Percentiles rank a stretch among this genome's conserved stretches.
Evolutionary conservation across 805 yeast genomes (phyloP).

Genomic region (Torulaspora quercuum): DNA sequence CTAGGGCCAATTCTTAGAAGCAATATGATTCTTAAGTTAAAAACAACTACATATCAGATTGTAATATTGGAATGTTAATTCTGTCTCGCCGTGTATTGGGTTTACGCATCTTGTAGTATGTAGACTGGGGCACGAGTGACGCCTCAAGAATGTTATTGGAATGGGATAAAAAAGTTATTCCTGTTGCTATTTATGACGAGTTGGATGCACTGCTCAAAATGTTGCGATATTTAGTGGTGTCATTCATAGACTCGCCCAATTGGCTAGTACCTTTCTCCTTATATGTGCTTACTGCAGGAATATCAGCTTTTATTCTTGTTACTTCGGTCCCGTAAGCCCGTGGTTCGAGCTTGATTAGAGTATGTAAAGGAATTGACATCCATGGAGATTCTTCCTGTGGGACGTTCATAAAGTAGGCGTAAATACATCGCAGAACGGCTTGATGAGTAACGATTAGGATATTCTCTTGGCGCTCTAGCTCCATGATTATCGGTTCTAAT

Average conservation of each 20-base stretch:
- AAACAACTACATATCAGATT: too few relatives aligned
- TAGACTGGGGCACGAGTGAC: too few relatives aligned
- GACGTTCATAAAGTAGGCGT: conserved; percentile 97
- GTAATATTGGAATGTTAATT: too few relatives aligned
- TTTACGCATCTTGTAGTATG: too few relatives aligned
- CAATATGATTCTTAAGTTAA: too few relatives aligned
- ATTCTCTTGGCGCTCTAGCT: conserved; percentile 93
- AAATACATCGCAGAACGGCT: conserved; percentile 92
- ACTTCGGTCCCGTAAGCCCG: conserved; percentile 87
- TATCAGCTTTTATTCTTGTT: conserved; percentile 87
- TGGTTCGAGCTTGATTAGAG: conserved; percentile 91
- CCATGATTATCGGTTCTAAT: conserved; percentile 97
- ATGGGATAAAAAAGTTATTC: not conserved
- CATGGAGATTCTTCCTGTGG: conserved; percentile 97
- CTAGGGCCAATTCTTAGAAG: too few relatives aligned
- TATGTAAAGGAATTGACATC: conserved; percentile 98
- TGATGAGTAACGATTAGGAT: conserved; percentile 95
- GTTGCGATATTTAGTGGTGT: conserved; percentile 20
- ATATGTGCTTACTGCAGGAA: conserved; percentile 96
- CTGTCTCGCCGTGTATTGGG: too few relatives aligned
- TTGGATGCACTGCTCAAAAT: conserved; percentile 21
- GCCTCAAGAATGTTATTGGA: too few relatives aligned
- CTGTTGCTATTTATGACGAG: conserved; percentile 7
- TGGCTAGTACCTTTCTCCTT: conserved; percentile 84
- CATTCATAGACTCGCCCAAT: conserved; percentile 39